Base-by-base conservation (phyloP, 495 filamentous ascomycete species). In the Daldinia loculata region DNA sequence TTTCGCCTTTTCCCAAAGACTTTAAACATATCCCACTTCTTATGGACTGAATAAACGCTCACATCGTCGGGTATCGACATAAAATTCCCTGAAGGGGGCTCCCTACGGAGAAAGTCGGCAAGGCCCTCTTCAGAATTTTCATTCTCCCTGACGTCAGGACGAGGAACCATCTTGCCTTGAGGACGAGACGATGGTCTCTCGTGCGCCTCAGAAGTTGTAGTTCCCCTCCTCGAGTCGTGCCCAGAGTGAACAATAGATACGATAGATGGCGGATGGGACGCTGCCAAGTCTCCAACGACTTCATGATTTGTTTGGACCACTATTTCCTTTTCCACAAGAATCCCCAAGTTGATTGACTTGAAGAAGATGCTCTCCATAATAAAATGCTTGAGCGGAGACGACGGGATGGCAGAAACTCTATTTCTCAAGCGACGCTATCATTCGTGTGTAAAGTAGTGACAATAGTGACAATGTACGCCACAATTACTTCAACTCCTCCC, bases 31-130 rank as follows among this genome's bases (percentile, higher is more conserved):
- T 58, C 52, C 74, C 78, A 75, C 64, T 65, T 72, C 11, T 75
- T 58, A 51, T 69, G 59, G 27, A 66, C 63, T 12, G 65, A 56
- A 57, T 57, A 61, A 29, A 74, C 43, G 17, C 66, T 70, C 61
- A 74, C 59, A 24, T 77, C 32, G 34, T 79, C 78, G 0, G 77
- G 75, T 30, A 70, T 70, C 1, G 83, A 83, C 78, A 83, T 80
- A 65, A 62, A 75, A 58, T 83, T 83, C 0, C 70, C 74, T 3
- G 78, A 76, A 15, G 81, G 82, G 1, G 83, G 71, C 3, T 77
- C 79, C n/a, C 77, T 79, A 60, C 75, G 74, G 43, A 86, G 70
- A 61, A 83, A 84, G 6, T 82, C 76, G 26, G 80, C 74, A 30
- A 85, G 69, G 0, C 75, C 75, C 81, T 22, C 48, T 74, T 15